These are phyloP conservation scores for Diaporthe citriasiana DNA, from an alignment of 2,329 filamentous ascomycete genomes.

Conservation along the genomic window DNA sequence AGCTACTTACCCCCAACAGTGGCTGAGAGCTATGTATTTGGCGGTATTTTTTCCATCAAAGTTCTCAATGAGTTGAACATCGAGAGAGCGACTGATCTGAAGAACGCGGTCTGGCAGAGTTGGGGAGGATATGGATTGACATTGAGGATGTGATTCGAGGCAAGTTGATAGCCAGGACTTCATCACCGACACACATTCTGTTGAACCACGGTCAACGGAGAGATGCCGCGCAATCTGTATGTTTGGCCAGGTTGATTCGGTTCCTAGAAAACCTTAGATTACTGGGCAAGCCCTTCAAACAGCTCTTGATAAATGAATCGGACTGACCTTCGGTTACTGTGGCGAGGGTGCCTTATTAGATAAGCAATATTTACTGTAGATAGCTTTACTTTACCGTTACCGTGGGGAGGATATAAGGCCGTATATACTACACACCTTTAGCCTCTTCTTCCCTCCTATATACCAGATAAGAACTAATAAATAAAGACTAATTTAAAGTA, in stretches of 20 bases:
- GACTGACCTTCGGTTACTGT: too few relatives aligned
- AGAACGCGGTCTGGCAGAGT: neutral
- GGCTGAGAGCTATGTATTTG: neutral
- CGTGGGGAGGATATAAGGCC: too few relatives aligned
- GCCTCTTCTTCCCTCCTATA: too few relatives aligned
- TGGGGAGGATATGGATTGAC: neutral
- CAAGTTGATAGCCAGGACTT: conserved; percentile 6
- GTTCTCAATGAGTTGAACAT: neutral
- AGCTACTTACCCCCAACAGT: conserved; percentile 1
- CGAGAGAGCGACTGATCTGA: neutral
- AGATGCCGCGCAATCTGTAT: neutral
- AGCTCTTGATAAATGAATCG: too few relatives aligned
- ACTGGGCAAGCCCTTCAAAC: too few relatives aligned
- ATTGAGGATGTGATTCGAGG: neutral
- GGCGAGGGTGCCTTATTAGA: too few relatives aligned
- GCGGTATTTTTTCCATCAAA: neutral
- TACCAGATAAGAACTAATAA: too few relatives aligned
- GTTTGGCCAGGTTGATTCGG: neutral
- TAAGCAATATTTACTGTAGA: too few relatives aligned
- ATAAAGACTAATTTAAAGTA: too few relatives aligned
- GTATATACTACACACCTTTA: too few relatives aligned
- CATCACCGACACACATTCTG: neutral
- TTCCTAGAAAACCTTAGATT: too few relatives aligned
- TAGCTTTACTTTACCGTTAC: too few relatives aligned
- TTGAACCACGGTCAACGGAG: neutral